Evolutionary conservation across 192 early-diverging fungal genomes (phyloP), one percentile per base, ranked within the genome.

Genomic region (Backusella australiensis): DNA sequence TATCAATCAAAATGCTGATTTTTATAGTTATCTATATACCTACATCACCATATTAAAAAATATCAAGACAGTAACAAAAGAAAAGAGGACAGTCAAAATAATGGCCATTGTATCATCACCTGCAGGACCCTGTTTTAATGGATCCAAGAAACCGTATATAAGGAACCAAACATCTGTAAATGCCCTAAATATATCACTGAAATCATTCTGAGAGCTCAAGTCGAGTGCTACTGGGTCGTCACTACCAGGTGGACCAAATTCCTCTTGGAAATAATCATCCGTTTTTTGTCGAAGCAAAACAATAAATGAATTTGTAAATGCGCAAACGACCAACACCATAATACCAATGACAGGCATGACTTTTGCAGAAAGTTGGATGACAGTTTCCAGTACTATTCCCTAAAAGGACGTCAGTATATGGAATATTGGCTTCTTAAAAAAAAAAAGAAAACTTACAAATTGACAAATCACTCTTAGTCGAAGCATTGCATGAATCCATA

Each of bases 1-100:
- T 4, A 19, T 49, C 1, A 17, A 49, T 19, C 46, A 49, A 6
- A 49, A 6, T 6, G 17, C 19, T 6, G n/a, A 21, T 35, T 56
- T 53, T 2, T 72, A 19, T 53, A 44, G 11, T 1, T 39, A 21
- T 14, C 21, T 11, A 41, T 6, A 34, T 29, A 66, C 73, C 49
- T 75, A 75, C 74, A 75, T 75, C 12, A 75, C 35, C 63, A 75
- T 75, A 34, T 75, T 75, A 36, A 75, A 75, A n/a, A 75, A 65
- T 19, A 75, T 67, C 19, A 75, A 67, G 15, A 65, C 63, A 11
- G 34, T 67, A 9, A 42, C 26, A 42, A 75, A 67, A 32, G 65
- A 75, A 42, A 75, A 65, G 5, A 67, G 23, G 34, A 75, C 26
- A 17, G 23, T 35, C 26, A 75, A 41, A 17, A 66, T 42, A 5